Evolutionary conservation across 345 rosid genomes (phyloP).

Genomic region (Sonneratia alba): DNA sequence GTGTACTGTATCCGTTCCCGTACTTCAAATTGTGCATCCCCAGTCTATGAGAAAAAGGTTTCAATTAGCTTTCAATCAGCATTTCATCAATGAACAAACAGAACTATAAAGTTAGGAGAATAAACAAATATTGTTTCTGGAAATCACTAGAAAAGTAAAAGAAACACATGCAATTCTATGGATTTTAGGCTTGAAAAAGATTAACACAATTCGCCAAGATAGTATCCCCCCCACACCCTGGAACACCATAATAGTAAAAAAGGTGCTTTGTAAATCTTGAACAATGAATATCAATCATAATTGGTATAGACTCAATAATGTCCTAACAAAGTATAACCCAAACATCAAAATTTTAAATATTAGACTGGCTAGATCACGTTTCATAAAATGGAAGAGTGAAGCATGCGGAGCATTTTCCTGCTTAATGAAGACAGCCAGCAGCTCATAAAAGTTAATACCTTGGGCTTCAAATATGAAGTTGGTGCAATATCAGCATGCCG

Average conservation of each 20-base stretch:
- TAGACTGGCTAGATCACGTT: background rate
- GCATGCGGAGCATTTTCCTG: background rate
- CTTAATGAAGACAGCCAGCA: background rate
- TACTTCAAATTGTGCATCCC: slow-evolving; percentile 53
- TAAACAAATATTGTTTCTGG: background rate
- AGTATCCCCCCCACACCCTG: no score
- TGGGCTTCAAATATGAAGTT: background rate
- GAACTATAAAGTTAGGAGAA: background rate
- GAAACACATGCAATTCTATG: background rate
- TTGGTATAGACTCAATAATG: background rate
- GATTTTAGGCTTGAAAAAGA: background rate
- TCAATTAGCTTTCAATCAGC: background rate
- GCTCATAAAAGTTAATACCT: background rate
- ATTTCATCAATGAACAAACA: background rate
- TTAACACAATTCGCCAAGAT: background rate
- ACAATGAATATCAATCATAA: background rate
- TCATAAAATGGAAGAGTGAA: background rate
- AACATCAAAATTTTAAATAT: background rate
- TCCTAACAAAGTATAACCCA: background rate
- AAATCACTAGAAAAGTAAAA: background rate
- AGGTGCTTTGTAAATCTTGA: background rate
- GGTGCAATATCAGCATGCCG: background rate
- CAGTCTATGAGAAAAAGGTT: slow-evolving; percentile 31
- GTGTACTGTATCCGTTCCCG: slow-evolving; percentile 53
- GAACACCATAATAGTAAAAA: background rate